Percentiles rank a stretch among this genome's conserved stretches.
Conservation (phyloP, 2,329 filamentous ascomycete genomes). For the Phaeoacremonium minimum region DNA sequence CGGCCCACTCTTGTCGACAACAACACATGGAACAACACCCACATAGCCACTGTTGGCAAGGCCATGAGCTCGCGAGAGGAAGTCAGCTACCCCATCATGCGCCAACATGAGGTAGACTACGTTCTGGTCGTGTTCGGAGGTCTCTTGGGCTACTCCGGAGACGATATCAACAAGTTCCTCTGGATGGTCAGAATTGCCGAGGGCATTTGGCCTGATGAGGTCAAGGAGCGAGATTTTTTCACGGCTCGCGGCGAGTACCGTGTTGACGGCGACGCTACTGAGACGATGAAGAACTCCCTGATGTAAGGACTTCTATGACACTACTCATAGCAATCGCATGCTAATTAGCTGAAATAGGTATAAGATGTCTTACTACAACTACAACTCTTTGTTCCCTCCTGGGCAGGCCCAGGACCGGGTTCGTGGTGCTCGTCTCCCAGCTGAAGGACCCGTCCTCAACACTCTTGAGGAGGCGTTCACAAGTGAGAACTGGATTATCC, state of each 20-base stretch:
- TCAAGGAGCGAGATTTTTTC: conserved; percentile 96
- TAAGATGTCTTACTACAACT: conserved; percentile 99
- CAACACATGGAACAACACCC: conserved; percentile 99
- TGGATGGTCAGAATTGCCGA: conserved; percentile 99
- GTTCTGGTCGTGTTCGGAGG: conserved; percentile 97
- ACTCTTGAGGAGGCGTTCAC: conserved; percentile 96
- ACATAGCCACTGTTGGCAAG: conserved; percentile 98
- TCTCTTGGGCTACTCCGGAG: conserved; percentile 92
- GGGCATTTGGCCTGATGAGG: conserved; percentile 99
- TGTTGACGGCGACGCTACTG: conserved; percentile 87
- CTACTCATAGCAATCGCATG: too few species aligned
- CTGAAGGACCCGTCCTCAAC: conserved; percentile 77
- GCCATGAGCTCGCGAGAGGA: conserved; percentile 97
- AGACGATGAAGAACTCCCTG: conserved; percentile 98
- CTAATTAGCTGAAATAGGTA: too few species aligned
- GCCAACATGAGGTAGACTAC: conserved; percentile 97
- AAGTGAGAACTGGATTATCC: conserved; percentile 99
- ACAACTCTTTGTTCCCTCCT: conserved; percentile 81
- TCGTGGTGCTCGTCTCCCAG: conserved; percentile 74
- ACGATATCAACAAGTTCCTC: conserved; percentile 99
- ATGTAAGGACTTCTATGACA: conserved; percentile 76
- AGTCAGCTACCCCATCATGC: conserved; percentile 97
- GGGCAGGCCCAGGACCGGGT: conserved; percentile 91
- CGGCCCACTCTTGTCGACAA: conserved; percentile 96
- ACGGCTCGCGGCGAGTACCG: conserved; percentile 90